Conservation (phyloP, 257 asterid species). For the Penstemon newberryi region DNA sequence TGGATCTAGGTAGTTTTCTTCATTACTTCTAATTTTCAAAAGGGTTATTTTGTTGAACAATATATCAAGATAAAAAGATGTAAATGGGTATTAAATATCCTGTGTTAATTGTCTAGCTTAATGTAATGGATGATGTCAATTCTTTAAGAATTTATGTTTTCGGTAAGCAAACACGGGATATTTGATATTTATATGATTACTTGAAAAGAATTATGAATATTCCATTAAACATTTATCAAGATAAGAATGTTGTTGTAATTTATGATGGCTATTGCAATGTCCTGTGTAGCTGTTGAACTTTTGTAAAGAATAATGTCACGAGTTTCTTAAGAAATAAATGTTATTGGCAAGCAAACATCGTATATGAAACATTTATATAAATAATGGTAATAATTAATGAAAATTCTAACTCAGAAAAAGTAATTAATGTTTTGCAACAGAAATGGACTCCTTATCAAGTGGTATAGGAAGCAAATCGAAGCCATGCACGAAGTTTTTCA, state of each 20-base stretch:
- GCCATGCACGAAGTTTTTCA: conserved; percentile 99
- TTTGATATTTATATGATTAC: too few relatives aligned
- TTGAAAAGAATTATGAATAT: too few relatives aligned
- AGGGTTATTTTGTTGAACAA: background rate
- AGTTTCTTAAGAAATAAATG: conserved; percentile 6
- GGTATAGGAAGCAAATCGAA: conserved; percentile 99
- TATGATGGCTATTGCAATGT: conserved; percentile 2
- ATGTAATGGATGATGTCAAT: too few relatives aligned
- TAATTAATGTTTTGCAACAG: conserved; percentile 90
- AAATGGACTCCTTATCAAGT: conserved; percentile 82
- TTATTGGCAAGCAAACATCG: conserved; percentile 15
- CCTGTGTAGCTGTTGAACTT: conserved; percentile 2
- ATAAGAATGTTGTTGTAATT: background rate
- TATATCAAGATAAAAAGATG: too few relatives aligned
- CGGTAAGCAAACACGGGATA: too few relatives aligned
- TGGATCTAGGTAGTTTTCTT: background rate
- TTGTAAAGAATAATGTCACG: conserved; percentile 1
- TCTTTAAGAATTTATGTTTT: too few relatives aligned
- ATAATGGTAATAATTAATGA: conserved; percentile 34
- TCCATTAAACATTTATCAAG: background rate
- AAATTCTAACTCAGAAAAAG: conserved; percentile 62
- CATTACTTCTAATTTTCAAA: background rate
- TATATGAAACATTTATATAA: conserved; percentile 18
- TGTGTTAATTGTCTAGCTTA: background rate
- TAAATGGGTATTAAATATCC: too few relatives aligned